Conservation (phyloP, 768 basidiomycete genomes). For the Lactarius quietus region DNA sequence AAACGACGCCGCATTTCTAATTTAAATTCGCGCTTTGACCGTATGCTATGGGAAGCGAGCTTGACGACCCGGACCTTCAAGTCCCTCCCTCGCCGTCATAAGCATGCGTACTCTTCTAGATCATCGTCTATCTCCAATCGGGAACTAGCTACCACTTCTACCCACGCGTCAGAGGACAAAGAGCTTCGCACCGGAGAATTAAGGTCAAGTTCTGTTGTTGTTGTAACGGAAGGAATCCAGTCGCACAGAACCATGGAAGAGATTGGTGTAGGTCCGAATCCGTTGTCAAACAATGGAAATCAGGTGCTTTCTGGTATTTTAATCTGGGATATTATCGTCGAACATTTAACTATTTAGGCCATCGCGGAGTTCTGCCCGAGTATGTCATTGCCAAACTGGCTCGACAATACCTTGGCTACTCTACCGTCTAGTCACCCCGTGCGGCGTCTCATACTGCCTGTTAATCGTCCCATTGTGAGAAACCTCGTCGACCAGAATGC, state of each 20-base stretch:
- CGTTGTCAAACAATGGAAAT: neutral
- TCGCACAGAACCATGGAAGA: neutral
- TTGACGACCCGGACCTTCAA: conserved; percentile 30
- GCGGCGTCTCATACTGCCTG: conserved; percentile 36
- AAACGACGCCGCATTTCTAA: conserved; percentile 50
- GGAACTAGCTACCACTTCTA: conserved; percentile 40
- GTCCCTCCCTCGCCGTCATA: conserved; percentile 27
- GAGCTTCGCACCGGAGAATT: conserved; percentile 33
- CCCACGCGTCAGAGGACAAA: conserved; percentile 38
- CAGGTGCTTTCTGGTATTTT: conserved; percentile 11
- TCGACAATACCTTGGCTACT: conserved; percentile 47
- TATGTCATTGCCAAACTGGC: conserved; percentile 51
- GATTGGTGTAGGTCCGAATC: neutral
- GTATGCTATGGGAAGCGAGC: conserved; percentile 62
- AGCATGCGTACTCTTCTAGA: conserved; percentile 38
- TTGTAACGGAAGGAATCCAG: conserved; percentile 40
- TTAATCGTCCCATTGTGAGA: neutral
- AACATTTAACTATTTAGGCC: conserved; percentile 9
- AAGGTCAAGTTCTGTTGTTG: conserved; percentile 40
- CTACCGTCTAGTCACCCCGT: conserved; percentile 47
- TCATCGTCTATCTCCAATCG: conserved; percentile 46
- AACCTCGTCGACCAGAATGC: neutral
- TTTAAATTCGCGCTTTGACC: conserved; percentile 60
- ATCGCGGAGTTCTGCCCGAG: conserved; percentile 25
- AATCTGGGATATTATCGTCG: neutral